Evolutionary conservation across 2,329 filamentous ascomycete genomes (phyloP), one percentile per base, ranked within the genome.

Genomic region (Emergomyces africanus): DNA sequence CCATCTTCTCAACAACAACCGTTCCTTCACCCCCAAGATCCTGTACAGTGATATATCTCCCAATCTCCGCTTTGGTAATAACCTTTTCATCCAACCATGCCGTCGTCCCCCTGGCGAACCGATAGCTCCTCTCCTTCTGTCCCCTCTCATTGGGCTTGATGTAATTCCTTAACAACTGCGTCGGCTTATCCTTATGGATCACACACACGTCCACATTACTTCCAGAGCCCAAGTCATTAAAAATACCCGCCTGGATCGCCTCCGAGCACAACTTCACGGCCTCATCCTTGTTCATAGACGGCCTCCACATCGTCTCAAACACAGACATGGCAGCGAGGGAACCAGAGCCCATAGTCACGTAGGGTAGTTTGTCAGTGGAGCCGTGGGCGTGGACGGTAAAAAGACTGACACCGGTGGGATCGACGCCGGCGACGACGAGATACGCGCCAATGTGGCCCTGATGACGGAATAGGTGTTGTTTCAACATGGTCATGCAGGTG

Each of bases 341-440:
- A 64, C 94, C 94, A 28, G 89, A 95, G 58, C 94, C 94, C 94
- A 99, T 99, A 65, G 95, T 99, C 66, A 99, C 95, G 75, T 99
- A 99, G 56, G 94, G 94, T 54, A 99, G 86, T 81, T 97, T 99
- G 79, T 99, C 94, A 62, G 94, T 99, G 69, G 88, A 94, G 65
- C 95, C 94, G 80, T 99, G 95, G 61, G 94, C 94, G 77, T 99
- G 94, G 49, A 99, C 94, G 64, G 95, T 99, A 81, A 95, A 99
- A 63, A 99, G 86, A 69, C 96, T 90, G 51, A 87, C 85, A 69
- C 94, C 94, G 0, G 94, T 99, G 39, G 95, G 92, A 73, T 99
- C 94, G 70, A 95, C 91, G 65, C 94, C 94, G 42, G 94, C 94
- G 60, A 99, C 89, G 66, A 99, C 94, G 60, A 99, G 86, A 77